Evolutionary conservation across 2,329 filamentous ascomycete species (phyloP).

Genomic region (Penicillium sp.): DNA sequence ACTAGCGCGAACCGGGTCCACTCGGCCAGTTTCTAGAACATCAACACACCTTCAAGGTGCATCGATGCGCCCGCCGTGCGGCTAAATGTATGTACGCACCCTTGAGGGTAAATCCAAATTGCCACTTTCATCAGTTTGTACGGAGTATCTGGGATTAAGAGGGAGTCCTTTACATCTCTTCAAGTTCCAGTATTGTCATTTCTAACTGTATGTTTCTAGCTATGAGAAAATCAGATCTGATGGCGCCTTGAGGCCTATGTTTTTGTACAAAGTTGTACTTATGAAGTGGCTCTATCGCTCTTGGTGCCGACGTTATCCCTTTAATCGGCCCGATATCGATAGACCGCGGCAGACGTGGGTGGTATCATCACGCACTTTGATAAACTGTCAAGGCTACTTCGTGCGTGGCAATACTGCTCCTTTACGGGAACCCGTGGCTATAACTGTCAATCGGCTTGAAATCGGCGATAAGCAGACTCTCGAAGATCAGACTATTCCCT

Average conservation of each 20-base stretch:
- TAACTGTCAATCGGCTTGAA: background rate
- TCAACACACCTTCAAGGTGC: too few relatives aligned
- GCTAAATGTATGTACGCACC: too few relatives aligned
- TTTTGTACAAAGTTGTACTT: background rate
- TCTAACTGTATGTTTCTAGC: too few relatives aligned
- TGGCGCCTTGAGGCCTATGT: background rate
- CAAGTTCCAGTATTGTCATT: too few relatives aligned
- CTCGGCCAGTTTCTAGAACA: background rate
- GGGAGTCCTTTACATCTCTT: too few relatives aligned
- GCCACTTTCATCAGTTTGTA: too few relatives aligned
- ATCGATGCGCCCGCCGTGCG: too few relatives aligned
- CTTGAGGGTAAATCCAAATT: too few relatives aligned
- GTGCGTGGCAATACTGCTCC: background rate
- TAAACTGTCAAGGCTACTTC: background rate
- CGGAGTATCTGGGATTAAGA: too few relatives aligned
- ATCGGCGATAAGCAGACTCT: background rate
- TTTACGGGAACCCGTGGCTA: background rate
- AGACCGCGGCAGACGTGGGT: too few relatives aligned
- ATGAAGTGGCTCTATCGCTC: background rate
- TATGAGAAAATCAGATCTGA: too few relatives aligned
- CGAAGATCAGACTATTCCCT: background rate
- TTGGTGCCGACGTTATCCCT: background rate
- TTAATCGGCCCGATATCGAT: conserved; percentile 3
- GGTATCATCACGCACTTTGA: background rate
- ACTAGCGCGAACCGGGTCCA: background rate